These are phyloP conservation scores for Vanrija humicola DNA, from an alignment of 1,284 basidiomycete genomes.

Conservation along the genomic window DNA sequence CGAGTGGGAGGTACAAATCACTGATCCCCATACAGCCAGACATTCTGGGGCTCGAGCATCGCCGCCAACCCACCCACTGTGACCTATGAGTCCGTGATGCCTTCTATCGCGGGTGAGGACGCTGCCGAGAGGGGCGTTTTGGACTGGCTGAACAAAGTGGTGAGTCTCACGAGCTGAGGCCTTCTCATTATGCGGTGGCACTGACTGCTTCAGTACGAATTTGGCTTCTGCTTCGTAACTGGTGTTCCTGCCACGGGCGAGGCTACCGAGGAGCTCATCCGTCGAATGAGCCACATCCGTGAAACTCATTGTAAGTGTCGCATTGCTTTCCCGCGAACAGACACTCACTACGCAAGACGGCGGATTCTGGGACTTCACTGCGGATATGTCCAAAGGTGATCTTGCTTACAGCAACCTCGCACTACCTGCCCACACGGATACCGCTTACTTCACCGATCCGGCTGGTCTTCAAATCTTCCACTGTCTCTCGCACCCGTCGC, in stretches of 20 bases:
- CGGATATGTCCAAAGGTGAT: slow-evolving; percentile 85
- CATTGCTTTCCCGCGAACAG: background rate
- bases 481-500: slow-evolving; percentile 71
- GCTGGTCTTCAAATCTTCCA: slow-evolving; percentile 94
- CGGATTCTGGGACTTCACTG: slow-evolving; percentile 95
- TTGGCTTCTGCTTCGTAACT: slow-evolving; percentile 83
- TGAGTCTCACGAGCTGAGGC: slow-evolving; percentile 48
- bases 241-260: slow-evolving; percentile 77
- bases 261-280: slow-evolving; percentile 74
- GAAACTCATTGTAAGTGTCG: slow-evolving; percentile 75
- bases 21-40: slow-evolving; percentile 54
- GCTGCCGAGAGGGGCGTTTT: slow-evolving; percentile 61
- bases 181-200: background rate
- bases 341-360: slow-evolving; percentile 58
- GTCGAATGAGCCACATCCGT: slow-evolving; percentile 80
- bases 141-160: slow-evolving; percentile 78
- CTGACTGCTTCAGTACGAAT: slow-evolving; percentile 59
- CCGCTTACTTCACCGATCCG: slow-evolving; percentile 90
- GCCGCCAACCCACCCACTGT: slow-evolving; percentile 71
- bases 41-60: slow-evolving; percentile 78
- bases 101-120: slow-evolving; percentile 8
- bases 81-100: slow-evolving; percentile 70
- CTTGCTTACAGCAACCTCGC: slow-evolving; percentile 81
- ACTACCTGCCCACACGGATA: slow-evolving; percentile 90
- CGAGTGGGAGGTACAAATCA: background rate